phyloP scores from a whole-genome alignment of 176 grass and related monocot species.

The Dendrocalamus sinicus region DNA sequence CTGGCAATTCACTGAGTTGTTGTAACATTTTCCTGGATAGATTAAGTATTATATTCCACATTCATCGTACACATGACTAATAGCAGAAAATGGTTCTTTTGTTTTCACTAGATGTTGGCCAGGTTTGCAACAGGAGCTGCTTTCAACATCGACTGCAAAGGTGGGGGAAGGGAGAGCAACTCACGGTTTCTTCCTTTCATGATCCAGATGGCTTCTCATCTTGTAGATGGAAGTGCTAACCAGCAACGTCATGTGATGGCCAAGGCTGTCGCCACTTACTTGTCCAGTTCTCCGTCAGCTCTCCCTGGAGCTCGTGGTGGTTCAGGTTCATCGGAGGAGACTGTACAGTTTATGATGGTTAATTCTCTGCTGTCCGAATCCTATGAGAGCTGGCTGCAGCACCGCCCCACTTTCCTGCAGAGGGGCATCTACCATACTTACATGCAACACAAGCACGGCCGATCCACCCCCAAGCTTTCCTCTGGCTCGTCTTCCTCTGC shows the following conservation, averaged over 20 bases:
- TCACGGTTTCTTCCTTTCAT: conserved; percentile 94
- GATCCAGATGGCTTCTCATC: conserved; percentile 91
- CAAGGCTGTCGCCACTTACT: conserved; percentile 60
- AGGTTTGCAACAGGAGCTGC: conserved; percentile 90
- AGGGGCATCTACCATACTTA: conserved; percentile 87
- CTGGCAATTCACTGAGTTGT: conserved; percentile 16
- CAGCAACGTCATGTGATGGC: conserved; percentile 75
- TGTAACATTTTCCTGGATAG: background rate
- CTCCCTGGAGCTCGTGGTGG: conserved; percentile 57
- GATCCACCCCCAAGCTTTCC: conserved; percentile 49
- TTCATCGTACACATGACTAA: conserved; percentile 41
- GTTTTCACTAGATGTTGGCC: conserved; percentile 76
- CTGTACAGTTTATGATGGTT: conserved; percentile 99
- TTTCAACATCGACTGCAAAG: conserved; percentile 88
- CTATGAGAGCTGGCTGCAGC: conserved; percentile 87
- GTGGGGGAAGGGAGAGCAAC: conserved; percentile 94
- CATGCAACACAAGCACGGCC: conserved; percentile 89
- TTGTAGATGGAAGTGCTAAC: conserved; percentile 70
- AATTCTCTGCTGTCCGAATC: conserved; percentile 88
- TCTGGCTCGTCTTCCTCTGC: conserved; percentile 41
- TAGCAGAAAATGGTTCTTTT: conserved; percentile 25
- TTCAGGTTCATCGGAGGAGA: conserved; percentile 71
- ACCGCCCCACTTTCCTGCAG: conserved; percentile 78
- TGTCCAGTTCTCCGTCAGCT: conserved; percentile 40
- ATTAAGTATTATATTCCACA: background rate